phyloP scores from a whole-genome alignment of 495 filamentous ascomycete species.

The Penicillium samsonianum region DNA sequence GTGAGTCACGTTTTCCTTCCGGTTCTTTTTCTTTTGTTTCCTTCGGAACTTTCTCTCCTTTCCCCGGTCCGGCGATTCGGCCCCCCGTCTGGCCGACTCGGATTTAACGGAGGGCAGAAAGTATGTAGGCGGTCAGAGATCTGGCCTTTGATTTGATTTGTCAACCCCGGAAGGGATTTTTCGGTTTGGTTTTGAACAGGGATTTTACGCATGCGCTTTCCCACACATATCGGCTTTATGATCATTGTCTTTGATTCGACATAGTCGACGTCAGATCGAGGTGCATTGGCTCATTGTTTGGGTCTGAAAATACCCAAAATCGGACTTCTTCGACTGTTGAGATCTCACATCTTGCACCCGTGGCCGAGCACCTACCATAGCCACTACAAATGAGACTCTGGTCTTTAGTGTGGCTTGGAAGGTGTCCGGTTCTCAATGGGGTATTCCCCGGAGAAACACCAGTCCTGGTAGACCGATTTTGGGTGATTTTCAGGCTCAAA shows the following conservation, averaged over 20 bases:
- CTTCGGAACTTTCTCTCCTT: slow-evolving; percentile 17
- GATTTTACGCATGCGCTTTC: background rate
- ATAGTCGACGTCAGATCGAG: background rate
- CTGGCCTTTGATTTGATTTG: background rate
- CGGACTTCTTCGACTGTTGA: background rate
- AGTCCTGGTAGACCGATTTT: slow-evolving; percentile 6
- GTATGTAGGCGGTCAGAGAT: background rate
- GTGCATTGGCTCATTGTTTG: slow-evolving; percentile 11
- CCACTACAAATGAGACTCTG: background rate
- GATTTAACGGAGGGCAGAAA: slow-evolving; percentile 21
- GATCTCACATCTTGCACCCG: background rate
- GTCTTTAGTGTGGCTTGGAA: background rate
- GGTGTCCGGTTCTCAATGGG: background rate
- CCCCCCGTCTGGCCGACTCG: slow-evolving; percentile 25
- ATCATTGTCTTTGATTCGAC: background rate
- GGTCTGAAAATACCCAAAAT: slow-evolving; percentile 12
- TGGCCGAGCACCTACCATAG: background rate
- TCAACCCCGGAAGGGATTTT: background rate
- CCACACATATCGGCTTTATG: background rate
- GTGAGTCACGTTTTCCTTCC: slow-evolving; percentile 27
- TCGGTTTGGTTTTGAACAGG: background rate
- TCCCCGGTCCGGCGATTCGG: slow-evolving; percentile 23
- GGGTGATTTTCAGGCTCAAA: slow-evolving; percentile 18
- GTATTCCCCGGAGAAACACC: background rate
- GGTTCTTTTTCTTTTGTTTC: slow-evolving; percentile 29